Percentiles rank a stretch among this genome's conserved stretches.
Evolutionary conservation across 2,329 filamentous ascomycete genomes (phyloP).

Genomic region (Fusarium sublunatum): DNA sequence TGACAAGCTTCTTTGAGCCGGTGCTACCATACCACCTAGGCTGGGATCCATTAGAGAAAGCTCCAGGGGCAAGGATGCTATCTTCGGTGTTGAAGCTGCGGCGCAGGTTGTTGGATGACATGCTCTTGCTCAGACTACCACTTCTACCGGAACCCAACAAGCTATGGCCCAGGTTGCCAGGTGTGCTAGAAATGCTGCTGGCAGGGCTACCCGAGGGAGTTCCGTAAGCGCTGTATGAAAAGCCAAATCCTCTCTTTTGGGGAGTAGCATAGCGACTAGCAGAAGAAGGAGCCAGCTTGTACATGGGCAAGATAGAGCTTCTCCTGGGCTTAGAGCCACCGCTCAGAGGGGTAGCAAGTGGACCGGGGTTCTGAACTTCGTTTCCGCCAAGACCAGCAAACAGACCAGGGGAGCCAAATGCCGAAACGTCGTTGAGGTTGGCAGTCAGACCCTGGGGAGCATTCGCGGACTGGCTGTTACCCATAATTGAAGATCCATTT

Average conservation of each 20-base stretch:
- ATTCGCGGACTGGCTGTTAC: slow-evolving; percentile 59
- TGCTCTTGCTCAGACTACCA: slow-evolving; percentile 83
- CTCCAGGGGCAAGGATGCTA: slow-evolving; percentile 85
- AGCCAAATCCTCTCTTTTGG: slow-evolving; percentile 88
- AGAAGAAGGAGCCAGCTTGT: slow-evolving; percentile 85
- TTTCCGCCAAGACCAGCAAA: slow-evolving; percentile 77
- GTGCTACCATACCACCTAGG: slow-evolving; percentile 74
- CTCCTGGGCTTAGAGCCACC: slow-evolving; percentile 80
- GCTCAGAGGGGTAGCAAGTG: slow-evolving; percentile 88
- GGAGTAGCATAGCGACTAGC: slow-evolving; percentile 84
- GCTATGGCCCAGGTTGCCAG: slow-evolving; percentile 74
- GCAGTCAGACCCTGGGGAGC: slow-evolving; percentile 78
- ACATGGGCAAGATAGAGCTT: slow-evolving; percentile 82
- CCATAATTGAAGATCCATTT: slow-evolving; percentile 68
- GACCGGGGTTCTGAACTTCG: slow-evolving; percentile 79
- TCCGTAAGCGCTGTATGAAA: slow-evolving; percentile 92
- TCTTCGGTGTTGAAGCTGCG: slow-evolving; percentile 85
- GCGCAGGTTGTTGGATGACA: slow-evolving; percentile 87
- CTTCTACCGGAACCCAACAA: slow-evolving; percentile 73
- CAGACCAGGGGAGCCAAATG: slow-evolving; percentile 88
- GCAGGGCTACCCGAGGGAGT: slow-evolving; percentile 78
- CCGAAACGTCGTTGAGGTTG: slow-evolving; percentile 84
- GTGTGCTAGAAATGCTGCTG: slow-evolving; percentile 73
- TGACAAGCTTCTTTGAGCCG: slow-evolving; percentile 88
- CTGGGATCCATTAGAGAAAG: slow-evolving; percentile 77